Evolutionary conservation across 352 stramenopile species (phyloP), one percentile per base, ranked within the genome.

Genomic region (Plasmopara viticola): DNA sequence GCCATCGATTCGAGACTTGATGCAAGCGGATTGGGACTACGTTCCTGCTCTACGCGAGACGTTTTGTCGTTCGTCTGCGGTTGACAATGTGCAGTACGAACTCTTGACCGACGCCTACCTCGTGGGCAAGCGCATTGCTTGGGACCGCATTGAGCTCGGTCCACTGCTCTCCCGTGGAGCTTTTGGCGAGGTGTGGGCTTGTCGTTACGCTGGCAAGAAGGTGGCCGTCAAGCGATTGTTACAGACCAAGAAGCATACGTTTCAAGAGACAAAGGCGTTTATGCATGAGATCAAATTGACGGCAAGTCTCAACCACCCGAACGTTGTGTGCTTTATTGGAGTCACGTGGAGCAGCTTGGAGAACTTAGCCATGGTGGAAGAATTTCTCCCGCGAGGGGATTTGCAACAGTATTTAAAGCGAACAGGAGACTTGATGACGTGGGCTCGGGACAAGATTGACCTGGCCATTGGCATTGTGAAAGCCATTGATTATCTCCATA

Each of bases 171-270:
- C 67, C 0, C 62, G 63, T 20, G 76, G 72, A 4, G 73, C 76
- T 7, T 83, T 70, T 39, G 76, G 76, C 3, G 76, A 87, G 33
- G 72, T 87, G 2, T 85, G 71, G 71, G 48, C 64, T 14, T 79
- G 71, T 29, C 38, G 53, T 13, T 76, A 70, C 33, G 66, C 72
- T 25, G 58, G 60, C 30, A 52, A 64, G 6, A 56, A 54, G 2
- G 69, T 85, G 18, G 74, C 71, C 0, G 66, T 82, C 47, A 85
- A 85, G 49, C 64, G 68, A n/a, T 56, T 81, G 50, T 29, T 80
- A 25, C 61, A 74, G 53, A 60, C 57, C 6, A 64, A 60, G 28
- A 61, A 58, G 31, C 69, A 56, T 9, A 76, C 66, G 5, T 84
- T 70, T 53, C 14, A 60, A 13, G 63, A 68, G 46, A 65, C 76